Evolutionary conservation across 2,329 filamentous ascomycete species (phyloP).

Genomic region (Grosmannia huntii): DNA sequence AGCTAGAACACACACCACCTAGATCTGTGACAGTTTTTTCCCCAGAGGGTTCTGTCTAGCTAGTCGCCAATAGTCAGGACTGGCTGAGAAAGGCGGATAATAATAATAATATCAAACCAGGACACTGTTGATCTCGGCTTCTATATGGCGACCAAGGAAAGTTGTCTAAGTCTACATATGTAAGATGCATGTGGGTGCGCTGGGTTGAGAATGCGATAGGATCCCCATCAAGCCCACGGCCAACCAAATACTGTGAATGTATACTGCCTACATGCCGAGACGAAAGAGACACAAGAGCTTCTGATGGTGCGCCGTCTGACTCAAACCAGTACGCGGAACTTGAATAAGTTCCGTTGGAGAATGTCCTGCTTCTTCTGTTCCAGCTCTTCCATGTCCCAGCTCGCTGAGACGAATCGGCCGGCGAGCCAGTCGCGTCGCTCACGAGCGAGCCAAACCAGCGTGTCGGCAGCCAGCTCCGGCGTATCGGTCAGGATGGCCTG

Average conservation of each 20-base stretch:
- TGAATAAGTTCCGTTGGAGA: slow-evolving; percentile 16
- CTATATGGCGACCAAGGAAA: not conserved
- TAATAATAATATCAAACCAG: not conserved
- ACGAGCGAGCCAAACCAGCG: slow-evolving; percentile 27
- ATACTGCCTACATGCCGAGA: not conserved
- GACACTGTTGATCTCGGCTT: not conserved
- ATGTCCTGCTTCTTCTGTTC: slow-evolving; percentile 27
- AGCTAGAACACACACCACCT: no score
- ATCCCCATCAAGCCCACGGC: not conserved
- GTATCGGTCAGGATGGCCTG: slow-evolving; percentile 19
- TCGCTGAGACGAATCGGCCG: slow-evolving; percentile 29
- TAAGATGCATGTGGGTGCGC: no score
- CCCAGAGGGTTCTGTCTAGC: no score
- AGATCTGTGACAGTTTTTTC: no score
- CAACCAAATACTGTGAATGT: not conserved
- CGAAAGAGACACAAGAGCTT: not conserved
- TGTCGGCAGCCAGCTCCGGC: slow-evolving; percentile 27
- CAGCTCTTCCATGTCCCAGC: slow-evolving; percentile 35
- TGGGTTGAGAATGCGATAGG: no score
- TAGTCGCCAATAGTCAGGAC: no score
- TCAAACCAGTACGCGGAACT: slow-evolving; percentile 3
- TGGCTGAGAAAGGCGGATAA: no score
- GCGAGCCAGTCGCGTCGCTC: slow-evolving; percentile 30
- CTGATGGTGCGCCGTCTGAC: not conserved
- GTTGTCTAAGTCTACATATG: no score